These are phyloP conservation scores for Linderina pennispora DNA, from an alignment of 192 early-diverging fungal genomes.

Conservation along the genomic window DNA sequence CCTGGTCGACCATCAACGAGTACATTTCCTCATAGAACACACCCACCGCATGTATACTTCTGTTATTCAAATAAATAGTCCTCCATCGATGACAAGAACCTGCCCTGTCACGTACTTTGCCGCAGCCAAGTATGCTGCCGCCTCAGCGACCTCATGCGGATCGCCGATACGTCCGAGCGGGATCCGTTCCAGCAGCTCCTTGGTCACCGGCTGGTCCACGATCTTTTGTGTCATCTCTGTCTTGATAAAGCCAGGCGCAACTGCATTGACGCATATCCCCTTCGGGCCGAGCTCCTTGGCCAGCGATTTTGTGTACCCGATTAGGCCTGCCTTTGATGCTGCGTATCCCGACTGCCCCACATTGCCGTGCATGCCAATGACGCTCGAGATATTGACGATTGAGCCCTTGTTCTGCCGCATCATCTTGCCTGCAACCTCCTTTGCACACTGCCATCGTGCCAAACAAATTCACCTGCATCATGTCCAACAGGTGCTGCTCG, in stretches of 20 bases:
- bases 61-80: conserved; percentile 14
- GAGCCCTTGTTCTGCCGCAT: conserved; percentile 33
- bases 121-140: conserved; percentile 24
- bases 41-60: background rate
- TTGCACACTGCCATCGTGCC: conserved; percentile 58
- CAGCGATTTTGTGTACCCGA: conserved; percentile 80
- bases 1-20: conserved; percentile 26
- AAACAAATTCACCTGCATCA: conserved; percentile 62
- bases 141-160: conserved; percentile 32
- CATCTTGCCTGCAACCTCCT: conserved; percentile 30
- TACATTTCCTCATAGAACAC: conserved; percentile 4
- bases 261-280: conserved; percentile 69
- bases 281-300: conserved; percentile 72
- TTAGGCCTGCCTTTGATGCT: conserved; percentile 79
- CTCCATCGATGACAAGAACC: conserved; percentile 39
- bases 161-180: conserved; percentile 14
- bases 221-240: conserved; percentile 46
- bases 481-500: conserved; percentile 44
- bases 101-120: conserved; percentile 34
- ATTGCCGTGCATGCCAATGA: conserved; percentile 55
- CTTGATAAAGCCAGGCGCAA: conserved; percentile 84
- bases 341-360: conserved; percentile 57
- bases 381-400: conserved; percentile 84
- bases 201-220: conserved; percentile 3
- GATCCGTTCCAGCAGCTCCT: conserved; percentile 13